Evolutionary conservation across 495 filamentous ascomycete species (phyloP), one percentile per base, ranked within the genome.

Genomic region (Glarea lozoyensis): DNA sequence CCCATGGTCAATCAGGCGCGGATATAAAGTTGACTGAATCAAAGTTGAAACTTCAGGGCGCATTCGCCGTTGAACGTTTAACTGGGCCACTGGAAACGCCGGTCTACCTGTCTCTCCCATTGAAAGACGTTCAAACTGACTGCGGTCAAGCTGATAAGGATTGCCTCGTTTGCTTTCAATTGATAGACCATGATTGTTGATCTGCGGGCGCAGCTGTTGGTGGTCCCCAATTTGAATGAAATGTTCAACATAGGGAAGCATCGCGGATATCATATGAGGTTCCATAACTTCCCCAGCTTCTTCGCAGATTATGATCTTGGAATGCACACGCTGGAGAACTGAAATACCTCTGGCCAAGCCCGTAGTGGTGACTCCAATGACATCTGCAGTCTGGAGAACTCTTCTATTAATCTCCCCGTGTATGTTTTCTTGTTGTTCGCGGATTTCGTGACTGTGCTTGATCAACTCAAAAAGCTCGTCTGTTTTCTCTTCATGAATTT

Each of bases 231-330:
- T 88, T 12, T 81, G 67, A 45, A 89, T 86, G 21, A 66, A 60
- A 48, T 90, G 86, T 52, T 90, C 75, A 3, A 88, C 58, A 0
- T 71, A 74, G 1, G 83, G 84, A 20, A 89, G 54, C 0, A 93
- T 53, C 1, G 82, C 75, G 0, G 81, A 75, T 6, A 90, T 61
- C 0, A 78, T 60, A 55, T 89, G 83, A 0, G 79, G 68, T 50
- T 89, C 84, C 19, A 88, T 59, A 0, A 90, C 81, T 48, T 89
- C 83, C 1, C 75, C 84, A 2, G 86, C 86, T 53, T 92, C 86
- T 61, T 90, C 85, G 48, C 76, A 81, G 3, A 90, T 31, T 39
- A 93, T 48, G 1, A 87, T 78, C 54, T 90, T 90, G 22, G 70
- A 65, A 18, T 60, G 53, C 2, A 90, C 42, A 12, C 68, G 66